A percentile compares a stretch with the other conserved stretches of the same genome.
These are phyloP conservation scores for Claviceps pazoutovae DNA, from an alignment of 2,329 filamentous ascomycete genomes.

Conservation along the genomic window DNA sequence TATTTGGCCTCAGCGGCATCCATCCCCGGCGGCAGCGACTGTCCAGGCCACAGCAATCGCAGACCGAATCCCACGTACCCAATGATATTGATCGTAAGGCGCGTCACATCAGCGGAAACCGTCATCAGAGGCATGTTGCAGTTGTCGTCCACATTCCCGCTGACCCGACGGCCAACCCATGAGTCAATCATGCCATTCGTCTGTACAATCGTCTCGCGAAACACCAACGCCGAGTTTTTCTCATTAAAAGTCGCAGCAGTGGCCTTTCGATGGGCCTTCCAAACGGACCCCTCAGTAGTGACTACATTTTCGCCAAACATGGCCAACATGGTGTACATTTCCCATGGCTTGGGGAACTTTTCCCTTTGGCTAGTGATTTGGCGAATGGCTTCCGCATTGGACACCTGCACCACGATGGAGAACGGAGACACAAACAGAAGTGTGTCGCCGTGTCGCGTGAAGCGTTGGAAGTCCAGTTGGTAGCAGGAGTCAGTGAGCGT, in stretches of 20 bases:
- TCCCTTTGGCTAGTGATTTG: conserved; percentile 54
- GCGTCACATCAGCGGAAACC: conserved; percentile 52
- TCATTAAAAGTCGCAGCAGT: conserved; percentile 63
- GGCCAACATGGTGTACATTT: conserved; percentile 21
- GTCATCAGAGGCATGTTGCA: conserved; percentile 34
- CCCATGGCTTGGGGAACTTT: conserved; percentile 43
- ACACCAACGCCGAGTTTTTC: conserved; percentile 56
- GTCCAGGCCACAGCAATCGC: conserved; percentile 46
- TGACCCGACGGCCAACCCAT: conserved; percentile 30
- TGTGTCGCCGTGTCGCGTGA: conserved; percentile 44
- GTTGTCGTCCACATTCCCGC: too few species aligned
- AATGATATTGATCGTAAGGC: conserved; percentile 40
- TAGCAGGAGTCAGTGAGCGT: conserved; percentile 48
- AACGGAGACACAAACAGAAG: conserved; percentile 51
- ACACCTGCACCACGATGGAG: conserved; percentile 38
- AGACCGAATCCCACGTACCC: conserved; percentile 60
- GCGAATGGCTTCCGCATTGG: conserved; percentile 49
- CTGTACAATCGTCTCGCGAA: conserved; percentile 47
- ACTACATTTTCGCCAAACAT: conserved; percentile 58
- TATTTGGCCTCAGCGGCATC: conserved; percentile 36
- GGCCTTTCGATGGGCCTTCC: conserved; percentile 61
- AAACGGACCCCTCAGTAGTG: conserved; percentile 52
- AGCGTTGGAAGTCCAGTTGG: conserved; percentile 40
- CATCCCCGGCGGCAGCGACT: conserved; percentile 30
- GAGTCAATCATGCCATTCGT: conserved; percentile 44